Evolutionary conservation across 148 eudicot genomes (phyloP).

Genomic region (Spergularia marina): DNA sequence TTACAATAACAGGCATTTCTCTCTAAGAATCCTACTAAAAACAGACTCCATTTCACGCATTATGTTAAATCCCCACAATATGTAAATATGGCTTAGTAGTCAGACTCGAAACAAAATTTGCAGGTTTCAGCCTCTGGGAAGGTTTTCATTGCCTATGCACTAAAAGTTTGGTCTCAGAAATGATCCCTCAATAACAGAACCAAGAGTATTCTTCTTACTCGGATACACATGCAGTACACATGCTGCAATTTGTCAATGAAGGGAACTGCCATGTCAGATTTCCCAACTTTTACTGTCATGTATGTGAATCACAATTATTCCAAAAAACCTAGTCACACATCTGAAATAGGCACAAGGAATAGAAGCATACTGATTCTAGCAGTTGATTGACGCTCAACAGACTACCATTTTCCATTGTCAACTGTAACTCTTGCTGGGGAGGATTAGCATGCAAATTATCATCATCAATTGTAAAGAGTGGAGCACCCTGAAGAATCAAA

Average conservation of each 20-base stretch:
- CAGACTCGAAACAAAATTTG: too few relatives aligned
- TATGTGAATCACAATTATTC: neutral
- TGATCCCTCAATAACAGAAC: neutral
- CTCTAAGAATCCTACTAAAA: neutral
- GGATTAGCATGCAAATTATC: slow-evolving; percentile 39
- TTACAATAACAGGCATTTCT: neutral
- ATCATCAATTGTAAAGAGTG: slow-evolving; percentile 48
- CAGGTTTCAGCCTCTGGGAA: too few relatives aligned
- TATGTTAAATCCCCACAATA: neutral
- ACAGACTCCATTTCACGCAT: neutral
- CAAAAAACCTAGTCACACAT: neutral
- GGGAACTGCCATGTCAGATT: neutral
- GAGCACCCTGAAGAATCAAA: slow-evolving; percentile 41
- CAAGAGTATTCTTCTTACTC: neutral
- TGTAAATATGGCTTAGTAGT: too few relatives aligned
- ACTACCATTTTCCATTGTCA: slow-evolving; percentile 36
- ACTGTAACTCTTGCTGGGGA: slow-evolving; percentile 37
- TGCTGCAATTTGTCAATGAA: neutral
- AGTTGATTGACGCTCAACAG: slow-evolving; percentile 78
- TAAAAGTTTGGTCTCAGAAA: neutral
- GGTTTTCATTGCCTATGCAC: too few relatives aligned
- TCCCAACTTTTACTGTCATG: neutral
- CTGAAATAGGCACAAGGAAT: neutral
- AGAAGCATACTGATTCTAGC: slow-evolving; percentile 72
- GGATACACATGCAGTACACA: neutral